phyloP scores from a whole-genome alignment of 495 filamentous ascomycete genomes.

The Aspergillus sparsus region DNA sequence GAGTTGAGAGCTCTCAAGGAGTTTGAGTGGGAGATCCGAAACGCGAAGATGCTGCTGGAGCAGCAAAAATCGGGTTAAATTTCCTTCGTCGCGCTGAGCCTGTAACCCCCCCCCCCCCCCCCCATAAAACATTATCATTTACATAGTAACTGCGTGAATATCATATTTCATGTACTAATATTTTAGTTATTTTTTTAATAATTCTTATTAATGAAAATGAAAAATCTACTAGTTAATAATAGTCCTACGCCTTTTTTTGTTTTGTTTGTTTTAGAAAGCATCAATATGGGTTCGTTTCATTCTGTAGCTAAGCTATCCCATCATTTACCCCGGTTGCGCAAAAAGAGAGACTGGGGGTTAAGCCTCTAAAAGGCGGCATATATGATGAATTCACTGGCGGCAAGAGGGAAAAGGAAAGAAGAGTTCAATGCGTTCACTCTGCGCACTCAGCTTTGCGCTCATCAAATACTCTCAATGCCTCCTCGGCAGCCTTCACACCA shows the following conservation, averaged over 20 bases:
- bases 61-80: not conserved
- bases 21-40: conserved; percentile 91
- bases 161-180: not conserved
- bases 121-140: not conserved
- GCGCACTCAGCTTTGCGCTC: conserved; percentile 66
- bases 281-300: not conserved
- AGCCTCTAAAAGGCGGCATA: not conserved
- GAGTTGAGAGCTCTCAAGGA: conserved; percentile 86
- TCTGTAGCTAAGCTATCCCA: not conserved
- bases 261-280: not conserved
- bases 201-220: not conserved
- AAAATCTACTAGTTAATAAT: no score
- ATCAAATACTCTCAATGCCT: conserved; percentile 74
- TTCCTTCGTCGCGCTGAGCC: no score
- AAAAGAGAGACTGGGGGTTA: conserved; percentile 1
- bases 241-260: no score
- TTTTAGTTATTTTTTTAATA: not conserved
- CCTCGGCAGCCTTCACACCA: conserved; percentile 88
- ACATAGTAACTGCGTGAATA: not conserved
- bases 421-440: conserved; percentile 28
- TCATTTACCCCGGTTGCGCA: not conserved
- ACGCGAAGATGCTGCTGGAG: conserved; percentile 52
- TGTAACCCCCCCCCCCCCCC: not conserved
- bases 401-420: not conserved
- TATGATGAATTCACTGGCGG: not conserved